A percentile compares a stretch with the other conserved stretches of the same genome.
phyloP scores from a whole-genome alignment of 2,329 filamentous ascomycete species.

The Teratosphaeriaceae sp. region DNA sequence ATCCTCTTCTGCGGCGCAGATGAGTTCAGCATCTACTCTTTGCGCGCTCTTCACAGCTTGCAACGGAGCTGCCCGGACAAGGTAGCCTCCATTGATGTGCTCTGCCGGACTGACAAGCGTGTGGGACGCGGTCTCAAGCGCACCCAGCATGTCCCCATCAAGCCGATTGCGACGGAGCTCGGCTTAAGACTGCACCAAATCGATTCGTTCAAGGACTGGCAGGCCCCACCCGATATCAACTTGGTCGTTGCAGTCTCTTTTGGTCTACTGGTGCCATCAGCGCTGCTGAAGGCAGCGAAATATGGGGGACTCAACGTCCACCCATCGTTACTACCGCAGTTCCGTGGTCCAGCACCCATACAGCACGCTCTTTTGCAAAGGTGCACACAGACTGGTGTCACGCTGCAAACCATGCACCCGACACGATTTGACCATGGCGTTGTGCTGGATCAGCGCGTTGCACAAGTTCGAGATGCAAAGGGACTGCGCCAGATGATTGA shows the following conservation, averaged over 20 bases:
- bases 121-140: slow-evolving; percentile 60
- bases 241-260: slow-evolving; percentile 91
- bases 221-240: slow-evolving; percentile 57
- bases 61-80: slow-evolving; percentile 39
- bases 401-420: slow-evolving; percentile 79
- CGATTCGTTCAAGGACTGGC: slow-evolving; percentile 78
- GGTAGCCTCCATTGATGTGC: slow-evolving; percentile 75
- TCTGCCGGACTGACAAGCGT: slow-evolving; percentile 73
- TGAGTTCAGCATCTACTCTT: slow-evolving; percentile 73
- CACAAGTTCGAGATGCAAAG: slow-evolving; percentile 38
- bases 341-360: slow-evolving; percentile 79
- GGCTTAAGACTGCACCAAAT: slow-evolving; percentile 64
- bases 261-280: slow-evolving; percentile 75
- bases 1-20: slow-evolving; percentile 96
- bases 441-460: slow-evolving; percentile 62
- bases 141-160: slow-evolving; percentile 67
- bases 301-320: slow-evolving; percentile 94
- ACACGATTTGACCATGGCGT: slow-evolving; percentile 70
- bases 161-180: slow-evolving; percentile 56
- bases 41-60: slow-evolving; percentile 57
- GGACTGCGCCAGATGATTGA: slow-evolving; percentile 47
- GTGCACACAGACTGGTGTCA: slow-evolving; percentile 61
- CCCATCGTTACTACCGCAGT: slow-evolving; percentile 71
- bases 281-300: slow-evolving; percentile 61
- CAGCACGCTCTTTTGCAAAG: slow-evolving; percentile 70